Conservation (phyloP, 371 early-diverging fungal species). For the Apophysomyces trapeziformis region DNA sequence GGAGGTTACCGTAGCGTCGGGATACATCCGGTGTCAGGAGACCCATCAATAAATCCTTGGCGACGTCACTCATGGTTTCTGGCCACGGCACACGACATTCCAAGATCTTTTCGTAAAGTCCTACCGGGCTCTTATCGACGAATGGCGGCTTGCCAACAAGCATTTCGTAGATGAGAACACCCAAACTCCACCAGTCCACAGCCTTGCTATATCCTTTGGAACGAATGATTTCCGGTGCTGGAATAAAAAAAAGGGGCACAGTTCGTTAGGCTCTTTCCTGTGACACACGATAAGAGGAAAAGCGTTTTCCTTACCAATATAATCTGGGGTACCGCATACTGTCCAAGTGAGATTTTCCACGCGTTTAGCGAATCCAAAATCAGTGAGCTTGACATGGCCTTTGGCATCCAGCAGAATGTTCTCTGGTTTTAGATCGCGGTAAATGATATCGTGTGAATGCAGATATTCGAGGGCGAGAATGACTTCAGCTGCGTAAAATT, state of each 20-base stretch:
- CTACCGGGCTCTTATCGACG: conserved; percentile 90
- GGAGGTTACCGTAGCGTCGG: conserved; percentile 87
- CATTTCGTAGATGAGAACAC: conserved; percentile 97
- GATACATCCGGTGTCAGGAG: conserved; percentile 86
- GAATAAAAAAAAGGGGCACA: conserved; percentile 54
- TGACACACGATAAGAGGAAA: neutral
- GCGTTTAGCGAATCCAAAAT: conserved; percentile 96
- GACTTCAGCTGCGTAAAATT: conserved; percentile 83
- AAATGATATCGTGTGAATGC: conserved; percentile 94
- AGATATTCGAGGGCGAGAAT: conserved; percentile 90
- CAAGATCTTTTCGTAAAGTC: conserved; percentile 82
- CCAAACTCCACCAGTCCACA: conserved; percentile 99
- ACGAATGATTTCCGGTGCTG: conserved; percentile 97
- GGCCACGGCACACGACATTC: conserved; percentile 77
- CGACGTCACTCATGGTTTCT: conserved; percentile 81
- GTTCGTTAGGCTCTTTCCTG: neutral
- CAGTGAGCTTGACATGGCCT: conserved; percentile 90
- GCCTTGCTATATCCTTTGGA: conserved; percentile 96
- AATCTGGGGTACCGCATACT: conserved; percentile 31
- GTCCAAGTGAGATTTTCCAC: conserved; percentile 53
- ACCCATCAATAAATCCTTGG: conserved; percentile 89
- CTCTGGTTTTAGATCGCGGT: conserved; percentile 86
- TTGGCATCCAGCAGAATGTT: conserved; percentile 74
- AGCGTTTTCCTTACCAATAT: conserved; percentile 47
- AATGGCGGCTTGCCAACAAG: conserved; percentile 93